phyloP scores from a whole-genome alignment of 208 protist genomes.

The Acanthamoeba lugdunensis region DNA sequence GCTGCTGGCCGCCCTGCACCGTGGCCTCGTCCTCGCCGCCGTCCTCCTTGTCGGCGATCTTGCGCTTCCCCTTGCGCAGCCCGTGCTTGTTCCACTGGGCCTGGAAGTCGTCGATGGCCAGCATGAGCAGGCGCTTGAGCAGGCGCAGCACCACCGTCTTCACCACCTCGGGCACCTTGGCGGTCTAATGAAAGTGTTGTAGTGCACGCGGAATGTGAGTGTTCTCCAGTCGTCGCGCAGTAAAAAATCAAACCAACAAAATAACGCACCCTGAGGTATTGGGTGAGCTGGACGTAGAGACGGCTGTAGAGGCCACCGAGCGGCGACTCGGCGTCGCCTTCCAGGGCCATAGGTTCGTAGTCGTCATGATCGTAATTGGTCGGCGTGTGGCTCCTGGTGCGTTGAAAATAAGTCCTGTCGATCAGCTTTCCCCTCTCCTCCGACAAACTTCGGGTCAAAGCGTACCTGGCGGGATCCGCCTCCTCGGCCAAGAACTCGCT shows the following conservation, averaged over 20 bases:
- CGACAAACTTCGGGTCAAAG: background rate
- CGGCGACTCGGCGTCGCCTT: background rate
- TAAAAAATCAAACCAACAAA: background rate
- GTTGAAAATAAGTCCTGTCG: background rate
- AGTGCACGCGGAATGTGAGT: too few relatives aligned
- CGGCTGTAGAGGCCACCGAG: background rate
- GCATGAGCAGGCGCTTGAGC: constrained; percentile 18
- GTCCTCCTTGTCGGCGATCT: constrained; percentile 10
- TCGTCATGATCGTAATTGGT: background rate
- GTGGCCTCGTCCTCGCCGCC: background rate
- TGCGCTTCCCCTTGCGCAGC: background rate
- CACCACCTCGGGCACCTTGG: background rate
- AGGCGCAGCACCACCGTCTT: constrained; percentile 46
- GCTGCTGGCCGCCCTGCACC: background rate
- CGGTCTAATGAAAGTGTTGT: background rate
- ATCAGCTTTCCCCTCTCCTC: background rate
- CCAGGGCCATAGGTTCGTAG: background rate
- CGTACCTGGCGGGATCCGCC: background rate
- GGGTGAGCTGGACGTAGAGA: constrained; percentile 18
- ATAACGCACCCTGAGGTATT: constrained; percentile 14
- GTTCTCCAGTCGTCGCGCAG: too few relatives aligned
- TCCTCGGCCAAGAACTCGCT: constrained; percentile 58
- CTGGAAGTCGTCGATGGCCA: constrained; percentile 18
- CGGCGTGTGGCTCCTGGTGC: background rate
- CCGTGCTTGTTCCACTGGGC: constrained; percentile 16